Evolutionary conservation across 2,329 filamentous ascomycete species (phyloP).

Genomic region (Venturia carpophila): DNA sequence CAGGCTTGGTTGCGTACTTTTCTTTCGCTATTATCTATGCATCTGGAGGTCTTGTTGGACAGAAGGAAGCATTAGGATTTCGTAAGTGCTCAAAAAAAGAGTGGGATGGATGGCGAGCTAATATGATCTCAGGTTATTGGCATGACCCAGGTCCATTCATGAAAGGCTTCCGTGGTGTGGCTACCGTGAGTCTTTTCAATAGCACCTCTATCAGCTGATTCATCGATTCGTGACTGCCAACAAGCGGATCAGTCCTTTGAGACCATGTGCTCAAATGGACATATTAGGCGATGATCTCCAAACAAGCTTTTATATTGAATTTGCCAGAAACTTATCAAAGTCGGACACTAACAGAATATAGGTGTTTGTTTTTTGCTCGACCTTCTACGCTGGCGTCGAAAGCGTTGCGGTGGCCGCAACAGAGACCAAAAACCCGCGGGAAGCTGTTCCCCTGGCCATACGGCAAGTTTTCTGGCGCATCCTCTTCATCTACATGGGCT

Average conservation of each 20-base stretch:
- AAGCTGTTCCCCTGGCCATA: constrained; percentile 16
- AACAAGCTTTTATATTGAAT: background rate
- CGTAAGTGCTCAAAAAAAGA: background rate
- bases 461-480: constrained; percentile 21
- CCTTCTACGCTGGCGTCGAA: constrained; percentile 34
- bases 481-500: constrained; percentile 18
- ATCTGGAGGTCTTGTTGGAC: constrained; percentile 23
- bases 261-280: background rate
- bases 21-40: constrained; percentile 31
- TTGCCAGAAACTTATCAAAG: background rate
- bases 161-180: constrained; percentile 36
- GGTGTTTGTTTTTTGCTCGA: constrained; percentile 37
- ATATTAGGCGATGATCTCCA: background rate
- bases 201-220: background rate
- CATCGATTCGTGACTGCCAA: background rate
- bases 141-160: constrained; percentile 43
- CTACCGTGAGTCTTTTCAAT: constrained; percentile 21
- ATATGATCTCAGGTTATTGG: constrained; percentile 31
- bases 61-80: constrained; percentile 26
- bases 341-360: constrained; percentile 13
- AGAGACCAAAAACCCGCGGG: constrained; percentile 42
- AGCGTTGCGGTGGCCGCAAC: constrained; percentile 51
- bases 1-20: constrained; percentile 32
- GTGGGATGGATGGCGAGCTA: no score
- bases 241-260: background rate